Percentiles rank a stretch among this genome's conserved stretches.
Evolutionary conservation across 2,329 filamentous ascomycete genomes (phyloP).

Genomic region (Aspergillus sojae): DNA sequence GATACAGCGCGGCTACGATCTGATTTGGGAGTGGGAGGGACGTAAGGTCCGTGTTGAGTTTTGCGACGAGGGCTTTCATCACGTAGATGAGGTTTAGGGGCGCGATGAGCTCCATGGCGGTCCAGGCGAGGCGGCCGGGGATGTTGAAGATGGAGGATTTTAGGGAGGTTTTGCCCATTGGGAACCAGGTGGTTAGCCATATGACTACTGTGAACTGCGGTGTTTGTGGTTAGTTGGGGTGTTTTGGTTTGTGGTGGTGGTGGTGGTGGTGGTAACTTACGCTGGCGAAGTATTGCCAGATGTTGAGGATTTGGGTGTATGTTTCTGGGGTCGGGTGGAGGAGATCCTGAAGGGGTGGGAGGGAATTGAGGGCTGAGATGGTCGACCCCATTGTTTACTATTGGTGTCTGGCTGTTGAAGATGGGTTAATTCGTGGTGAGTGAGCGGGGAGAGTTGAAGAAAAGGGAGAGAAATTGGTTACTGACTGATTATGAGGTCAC

Average conservation of each 20-base stretch:
- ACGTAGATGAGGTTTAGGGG: conserved; percentile 78
- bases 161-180: conserved; percentile 88
- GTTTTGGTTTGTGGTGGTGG: neutral
- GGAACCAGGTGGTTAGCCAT: conserved; percentile 79
- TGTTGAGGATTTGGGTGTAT: conserved; percentile 37
- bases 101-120: conserved; percentile 82
- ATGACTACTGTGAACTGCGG: conserved; percentile 70
- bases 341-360: conserved; percentile 36
- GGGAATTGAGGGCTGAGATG: conserved; percentile 22
- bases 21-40: conserved; percentile 39
- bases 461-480: neutral
- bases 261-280: conserved; percentile 39
- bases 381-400: conserved; percentile 25
- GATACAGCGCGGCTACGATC: conserved; percentile 49
- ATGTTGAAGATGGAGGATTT: conserved; percentile 71
- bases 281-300: conserved; percentile 48
- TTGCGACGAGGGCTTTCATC: conserved; percentile 67
- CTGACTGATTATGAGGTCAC: neutral
- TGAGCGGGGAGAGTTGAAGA: neutral
- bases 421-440: neutral
- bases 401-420: neutral
- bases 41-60: conserved; percentile 28
- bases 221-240: conserved; percentile 18
- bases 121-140: conserved; percentile 86
- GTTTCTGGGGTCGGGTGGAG: conserved; percentile 42